Conservation (phyloP, 352 stramenopile genomes). For the Pythium aquatile region DNA sequence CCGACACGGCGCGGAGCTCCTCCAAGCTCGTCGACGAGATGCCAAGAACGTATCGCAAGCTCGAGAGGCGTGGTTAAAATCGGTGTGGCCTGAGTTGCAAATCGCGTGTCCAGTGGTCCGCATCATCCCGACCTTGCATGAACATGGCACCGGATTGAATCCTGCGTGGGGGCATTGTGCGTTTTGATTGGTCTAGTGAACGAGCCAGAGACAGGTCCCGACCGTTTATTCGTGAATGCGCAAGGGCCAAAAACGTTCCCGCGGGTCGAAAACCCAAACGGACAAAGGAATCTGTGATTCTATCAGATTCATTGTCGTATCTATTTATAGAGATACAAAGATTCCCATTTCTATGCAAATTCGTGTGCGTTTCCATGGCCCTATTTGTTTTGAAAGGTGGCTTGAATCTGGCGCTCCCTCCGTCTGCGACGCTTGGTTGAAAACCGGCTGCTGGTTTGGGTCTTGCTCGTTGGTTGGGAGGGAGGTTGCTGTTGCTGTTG, state of each 20-base stretch:
- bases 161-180: neutral
- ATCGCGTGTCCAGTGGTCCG: neutral
- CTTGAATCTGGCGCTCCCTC: constrained; percentile 10
- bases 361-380: neutral
- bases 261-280: neutral
- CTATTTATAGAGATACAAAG: constrained; percentile 15
- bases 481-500: constrained; percentile 7
- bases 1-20: neutral
- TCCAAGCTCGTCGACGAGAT: neutral
- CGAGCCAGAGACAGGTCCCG: constrained; percentile 15
- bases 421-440: neutral
- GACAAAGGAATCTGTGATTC: constrained; percentile 12
- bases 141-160: neutral
- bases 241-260: constrained; percentile 4
- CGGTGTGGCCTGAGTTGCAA: neutral
- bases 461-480: constrained; percentile 17
- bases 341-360: constrained; percentile 1
- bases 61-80: neutral
- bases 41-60: neutral
- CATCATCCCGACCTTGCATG: neutral
- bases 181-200: constrained; percentile 3
- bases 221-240: constrained; percentile 12
- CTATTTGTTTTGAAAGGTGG: neutral
- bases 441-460: neutral
- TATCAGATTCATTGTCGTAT: constrained; percentile 18